Conservation (phyloP, 2,329 filamentous ascomycete species). For the Dothiorella sarmentorum region DNA sequence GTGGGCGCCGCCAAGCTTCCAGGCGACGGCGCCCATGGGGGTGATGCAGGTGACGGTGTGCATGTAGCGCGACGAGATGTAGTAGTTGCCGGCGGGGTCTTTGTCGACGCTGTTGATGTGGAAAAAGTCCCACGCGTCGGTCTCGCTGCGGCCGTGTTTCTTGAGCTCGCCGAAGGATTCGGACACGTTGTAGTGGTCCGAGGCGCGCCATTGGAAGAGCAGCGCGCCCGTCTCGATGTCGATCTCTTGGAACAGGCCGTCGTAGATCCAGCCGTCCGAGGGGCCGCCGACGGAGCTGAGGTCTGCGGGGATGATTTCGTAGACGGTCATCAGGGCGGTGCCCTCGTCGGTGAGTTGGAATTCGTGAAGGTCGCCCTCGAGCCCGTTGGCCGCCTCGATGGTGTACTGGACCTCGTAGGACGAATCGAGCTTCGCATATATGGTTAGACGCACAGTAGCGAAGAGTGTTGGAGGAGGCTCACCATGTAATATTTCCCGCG, state of each 20-base stretch:
- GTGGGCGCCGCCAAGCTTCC: conserved; percentile 50
- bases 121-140: conserved; percentile 41
- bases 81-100: conserved; percentile 28
- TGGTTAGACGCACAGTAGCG: neutral
- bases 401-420: conserved; percentile 20
- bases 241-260: conserved; percentile 45
- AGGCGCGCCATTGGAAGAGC: conserved; percentile 41
- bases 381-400: conserved; percentile 23
- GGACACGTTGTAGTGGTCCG: conserved; percentile 34
- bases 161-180: conserved; percentile 26
- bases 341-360: conserved; percentile 42
- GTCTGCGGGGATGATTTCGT: conserved; percentile 38
- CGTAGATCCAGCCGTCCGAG: conserved; percentile 40
- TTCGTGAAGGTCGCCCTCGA: conserved; percentile 41
- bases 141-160: conserved; percentile 28
- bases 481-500: conserved; percentile 35
- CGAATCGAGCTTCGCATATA: conserved; percentile 18
- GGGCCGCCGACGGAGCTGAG: conserved; percentile 36
- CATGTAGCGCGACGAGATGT: conserved; percentile 24
- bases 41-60: conserved; percentile 26
- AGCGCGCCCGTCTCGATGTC: conserved; percentile 39
- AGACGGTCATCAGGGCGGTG: conserved; percentile 45
- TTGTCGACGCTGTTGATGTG: conserved; percentile 39
- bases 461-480: neutral
- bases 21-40: conserved; percentile 45